Evolutionary conservation across 441 rosid species (phyloP).

Genomic region (Erodium texanum): DNA sequence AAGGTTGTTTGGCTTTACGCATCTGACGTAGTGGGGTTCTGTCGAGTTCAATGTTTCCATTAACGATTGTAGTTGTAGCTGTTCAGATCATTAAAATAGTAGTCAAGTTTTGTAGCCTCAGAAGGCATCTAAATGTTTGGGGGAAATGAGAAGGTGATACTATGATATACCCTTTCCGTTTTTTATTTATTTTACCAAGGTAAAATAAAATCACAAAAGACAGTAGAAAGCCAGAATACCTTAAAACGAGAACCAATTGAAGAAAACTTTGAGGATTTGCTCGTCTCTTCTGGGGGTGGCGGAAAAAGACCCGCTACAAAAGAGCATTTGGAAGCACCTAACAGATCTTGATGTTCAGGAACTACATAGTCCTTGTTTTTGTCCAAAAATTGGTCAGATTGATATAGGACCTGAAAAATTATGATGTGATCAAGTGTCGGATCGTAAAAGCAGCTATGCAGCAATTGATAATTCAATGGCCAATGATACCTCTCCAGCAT

Average conservation of each 20-base stretch:
- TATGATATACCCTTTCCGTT: neutral
- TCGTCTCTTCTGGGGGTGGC: constrained; percentile 76
- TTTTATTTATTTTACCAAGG: neutral
- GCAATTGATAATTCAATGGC: neutral
- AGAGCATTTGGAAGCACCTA: constrained; percentile 66
- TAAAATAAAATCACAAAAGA: neutral
- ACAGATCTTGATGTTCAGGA: constrained; percentile 89
- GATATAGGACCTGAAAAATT: constrained; percentile 67
- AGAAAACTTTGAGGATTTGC: constrained; percentile 90
- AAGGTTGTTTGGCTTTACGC: constrained; percentile 92
- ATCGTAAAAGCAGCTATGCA: neutral
- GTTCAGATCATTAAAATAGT: constrained; percentile 24
- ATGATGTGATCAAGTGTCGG: constrained; percentile 7
- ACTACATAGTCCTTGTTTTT: constrained; percentile 98
- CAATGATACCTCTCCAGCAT: constrained; percentile 86
- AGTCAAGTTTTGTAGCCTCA: constrained; percentile 16
- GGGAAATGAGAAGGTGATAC: constrained; percentile 2
- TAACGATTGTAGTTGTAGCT: constrained; percentile 79
- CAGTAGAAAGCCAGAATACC: constrained; percentile 34
- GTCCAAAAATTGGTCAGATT: constrained; percentile 90
- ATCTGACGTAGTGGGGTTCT: constrained; percentile 94
- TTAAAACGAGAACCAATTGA: constrained; percentile 97
- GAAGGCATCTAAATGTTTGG: constrained; percentile 4
- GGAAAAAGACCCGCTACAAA: constrained; percentile 95
- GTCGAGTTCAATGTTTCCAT: constrained; percentile 97